Base-by-base conservation (phyloP, 2,329 filamentous ascomycete species). In the Trichoderma arundinaceum region DNA sequence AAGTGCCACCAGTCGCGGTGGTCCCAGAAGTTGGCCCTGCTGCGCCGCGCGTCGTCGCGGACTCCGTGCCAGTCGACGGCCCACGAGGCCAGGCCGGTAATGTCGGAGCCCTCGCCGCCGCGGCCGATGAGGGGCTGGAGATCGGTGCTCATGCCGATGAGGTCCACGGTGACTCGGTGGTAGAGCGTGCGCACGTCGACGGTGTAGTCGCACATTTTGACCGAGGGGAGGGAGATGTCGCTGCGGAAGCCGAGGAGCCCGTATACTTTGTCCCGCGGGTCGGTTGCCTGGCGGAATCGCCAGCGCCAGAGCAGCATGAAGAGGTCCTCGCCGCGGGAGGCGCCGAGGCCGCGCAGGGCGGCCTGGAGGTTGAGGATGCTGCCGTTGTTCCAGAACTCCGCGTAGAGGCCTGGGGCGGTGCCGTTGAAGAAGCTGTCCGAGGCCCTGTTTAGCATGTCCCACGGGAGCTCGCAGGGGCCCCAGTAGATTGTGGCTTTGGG, bases 241-340 rank as follows among this genome's bases (percentile, higher is more conserved):
- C 33, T 22, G 4, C 58, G 58, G 12, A 62, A 62, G 0, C 46
- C 58, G 1, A 62, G 15, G 1, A 62, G 46, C 10, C 58, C 58
- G 48, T 62, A 62, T 12, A 62, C 58, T 19, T 62, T 62, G 7
- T 62, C 58, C 15, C 58, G 38, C 5, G 58, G 58, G 4, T 62
- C 58, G 1, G 58, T 62, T 3, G 58, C 58, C 7, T 33, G 15
- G 6, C 48, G 58, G 9, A 41, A 35, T 12, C 58, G 15, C 58
- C 58, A 62, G 35, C 58, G 58, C 48, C 58, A 62, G 38, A 62
- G 58, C 9, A 62, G n/a, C 58, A 43, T 39, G 58, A 62, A 52
- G 46, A 43, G 22, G 2, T 52, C 58, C 33, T 62, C 58, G 15
- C 19, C 58, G 35, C 46, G 58, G 9, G 58, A 62, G 22, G 44